Evolutionary conservation across 805 yeast species (phyloP).

Genomic region (Candida jianshihensis): DNA sequence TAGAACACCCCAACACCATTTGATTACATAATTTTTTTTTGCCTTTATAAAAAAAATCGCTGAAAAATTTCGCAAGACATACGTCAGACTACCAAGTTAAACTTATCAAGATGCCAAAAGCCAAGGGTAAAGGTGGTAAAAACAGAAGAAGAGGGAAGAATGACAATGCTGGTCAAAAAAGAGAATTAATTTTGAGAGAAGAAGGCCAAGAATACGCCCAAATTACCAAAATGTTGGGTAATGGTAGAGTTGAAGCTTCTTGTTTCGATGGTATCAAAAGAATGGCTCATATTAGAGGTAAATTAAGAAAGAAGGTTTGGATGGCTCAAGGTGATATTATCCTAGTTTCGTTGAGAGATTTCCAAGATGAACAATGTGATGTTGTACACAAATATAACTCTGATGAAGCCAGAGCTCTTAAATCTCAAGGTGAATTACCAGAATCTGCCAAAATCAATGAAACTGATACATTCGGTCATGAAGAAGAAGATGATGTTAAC

Average conservation of each 20-base stretch:
- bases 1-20: neutral
- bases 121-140: conserved; percentile 78
- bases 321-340: conserved; percentile 98
- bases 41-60: neutral
- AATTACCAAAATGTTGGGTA: conserved; percentile 96
- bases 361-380: conserved; percentile 97
- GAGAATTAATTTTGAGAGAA: conserved; percentile 86
- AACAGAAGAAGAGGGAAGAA: conserved; percentile 98
- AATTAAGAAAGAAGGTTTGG: conserved; percentile 99
- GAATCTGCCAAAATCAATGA: conserved; percentile 96
- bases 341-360: conserved; percentile 91
- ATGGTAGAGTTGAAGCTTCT: conserved; percentile 90
- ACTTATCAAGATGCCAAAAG: conserved; percentile 54
- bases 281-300: conserved; percentile 98
- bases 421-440: conserved; percentile 94
- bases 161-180: conserved; percentile 82
- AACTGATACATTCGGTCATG: conserved; percentile 94
- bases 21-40: neutral
- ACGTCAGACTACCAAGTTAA: neutral
- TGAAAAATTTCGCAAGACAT: neutral
- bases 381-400: conserved; percentile 94
- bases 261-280: conserved; percentile 94
- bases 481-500: conserved; percentile 95
- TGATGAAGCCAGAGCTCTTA: conserved; percentile 96
- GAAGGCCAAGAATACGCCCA: conserved; percentile 99